Percentiles rank a stretch among this genome's conserved stretches.
Evolutionary conservation across 164 flowering plant genomes (phyloP).

Genomic region (Piper longum): DNA sequence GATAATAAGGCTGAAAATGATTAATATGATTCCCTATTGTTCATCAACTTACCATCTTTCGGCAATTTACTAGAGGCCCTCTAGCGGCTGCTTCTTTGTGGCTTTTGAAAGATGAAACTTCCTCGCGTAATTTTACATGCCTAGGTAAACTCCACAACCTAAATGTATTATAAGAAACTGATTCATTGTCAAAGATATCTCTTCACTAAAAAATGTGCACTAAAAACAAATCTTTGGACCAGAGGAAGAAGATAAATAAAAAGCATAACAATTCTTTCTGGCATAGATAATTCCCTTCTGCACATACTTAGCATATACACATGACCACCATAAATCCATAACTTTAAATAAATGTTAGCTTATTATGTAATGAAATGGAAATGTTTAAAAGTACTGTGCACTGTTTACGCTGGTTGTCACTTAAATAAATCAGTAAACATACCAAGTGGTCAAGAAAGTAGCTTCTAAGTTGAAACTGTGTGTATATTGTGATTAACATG

Average conservation of each 20-base stretch:
- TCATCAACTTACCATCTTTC: conserved; percentile 42
- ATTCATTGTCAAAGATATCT: background rate
- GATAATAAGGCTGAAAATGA: background rate
- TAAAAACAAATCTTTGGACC: background rate
- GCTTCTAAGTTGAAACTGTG: too few species aligned
- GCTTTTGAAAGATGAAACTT: conserved; percentile 15
- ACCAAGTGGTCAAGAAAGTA: too few species aligned
- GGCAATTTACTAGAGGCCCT: conserved; percentile 37
- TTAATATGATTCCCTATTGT: background rate
- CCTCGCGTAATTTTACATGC: conserved; percentile 22
- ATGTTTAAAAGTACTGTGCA: too few species aligned
- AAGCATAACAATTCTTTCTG: too few species aligned
- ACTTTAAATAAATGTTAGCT: too few species aligned
- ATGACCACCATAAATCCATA: too few species aligned
- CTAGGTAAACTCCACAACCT: conserved; percentile 54
- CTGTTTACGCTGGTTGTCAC: too few species aligned
- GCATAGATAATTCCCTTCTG: too few species aligned
- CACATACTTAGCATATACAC: too few species aligned
- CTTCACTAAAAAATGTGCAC: background rate
- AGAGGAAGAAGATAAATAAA: background rate
- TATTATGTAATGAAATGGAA: too few species aligned
- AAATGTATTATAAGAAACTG: background rate
- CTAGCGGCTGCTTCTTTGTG: conserved; percentile 13
- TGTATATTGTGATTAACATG: too few species aligned
- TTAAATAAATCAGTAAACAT: too few species aligned